A percentile compares a stretch with the other conserved stretches of the same genome.
These are phyloP conservation scores for Neonectria neomacrospora DNA, from an alignment of 2,329 filamentous ascomycete genomes.

Conservation along the genomic window DNA sequence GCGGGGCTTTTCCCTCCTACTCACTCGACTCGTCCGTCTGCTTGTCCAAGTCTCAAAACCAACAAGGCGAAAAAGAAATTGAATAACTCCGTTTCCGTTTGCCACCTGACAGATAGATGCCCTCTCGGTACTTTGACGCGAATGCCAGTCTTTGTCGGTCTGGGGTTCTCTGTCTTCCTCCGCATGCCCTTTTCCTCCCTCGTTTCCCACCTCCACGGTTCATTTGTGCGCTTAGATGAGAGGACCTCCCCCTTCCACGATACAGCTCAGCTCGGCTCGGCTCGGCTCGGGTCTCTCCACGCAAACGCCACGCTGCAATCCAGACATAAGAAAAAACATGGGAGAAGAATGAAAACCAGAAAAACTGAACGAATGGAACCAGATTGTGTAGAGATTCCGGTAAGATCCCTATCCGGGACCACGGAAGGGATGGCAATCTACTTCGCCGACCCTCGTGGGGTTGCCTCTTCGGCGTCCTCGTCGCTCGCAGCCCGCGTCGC, in stretches of 20 bases:
- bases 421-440: slow-evolving; percentile 21
- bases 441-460: slow-evolving; percentile 51
- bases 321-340: slow-evolving; percentile 40
- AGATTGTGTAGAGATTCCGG: slow-evolving; percentile 17
- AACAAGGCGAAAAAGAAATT: slow-evolving; percentile 29
- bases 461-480: slow-evolving; percentile 51
- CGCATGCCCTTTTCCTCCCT: slow-evolving; percentile 5
- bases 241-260: slow-evolving; percentile 25
- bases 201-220: slow-evolving; percentile 7
- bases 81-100: slow-evolving; percentile 35
- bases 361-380: slow-evolving; percentile 22
- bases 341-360: slow-evolving; percentile 18
- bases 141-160: slow-evolving; percentile 39
- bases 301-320: slow-evolving; percentile 46
- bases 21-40: slow-evolving; percentile 5
- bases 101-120: slow-evolving; percentile 18
- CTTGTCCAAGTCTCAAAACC: slow-evolving; percentile 20
- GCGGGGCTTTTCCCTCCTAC: slow-evolving; percentile 18
- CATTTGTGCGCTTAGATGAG: slow-evolving; percentile 25
- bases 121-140: slow-evolving; percentile 25
- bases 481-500: slow-evolving; percentile 25
- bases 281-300: slow-evolving; percentile 31
- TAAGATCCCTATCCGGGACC: not conserved
- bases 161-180: slow-evolving; percentile 19
- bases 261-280: slow-evolving; percentile 31